These are phyloP conservation scores for Saccharomyces eubayanus DNA, from an alignment of 805 yeast genomes.

Conservation along the genomic window DNA sequence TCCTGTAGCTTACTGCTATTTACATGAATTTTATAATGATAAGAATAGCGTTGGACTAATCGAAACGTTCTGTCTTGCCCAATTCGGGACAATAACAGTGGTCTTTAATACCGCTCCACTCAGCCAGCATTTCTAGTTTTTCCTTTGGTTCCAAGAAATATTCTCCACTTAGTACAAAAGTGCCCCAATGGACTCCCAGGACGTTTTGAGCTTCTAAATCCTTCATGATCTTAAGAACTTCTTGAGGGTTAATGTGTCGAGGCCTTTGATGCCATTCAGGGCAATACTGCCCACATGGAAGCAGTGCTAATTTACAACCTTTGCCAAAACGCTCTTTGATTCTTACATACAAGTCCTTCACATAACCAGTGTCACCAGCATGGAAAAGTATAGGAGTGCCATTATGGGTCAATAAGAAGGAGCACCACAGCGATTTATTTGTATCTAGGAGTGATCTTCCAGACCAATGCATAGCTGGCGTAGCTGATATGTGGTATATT, in stretches of 20 bases:
- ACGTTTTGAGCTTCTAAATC: slow-evolving; percentile 54
- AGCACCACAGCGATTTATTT: slow-evolving; percentile 81
- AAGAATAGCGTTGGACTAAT: background rate
- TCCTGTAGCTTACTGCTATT: background rate
- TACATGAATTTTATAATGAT: background rate
- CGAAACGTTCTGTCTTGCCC: slow-evolving; percentile 59
- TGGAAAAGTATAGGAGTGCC: slow-evolving; percentile 72
- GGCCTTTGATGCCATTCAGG: slow-evolving; percentile 93
- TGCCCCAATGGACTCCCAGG: slow-evolving; percentile 95
- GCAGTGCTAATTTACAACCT: slow-evolving; percentile 54
- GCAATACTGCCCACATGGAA: slow-evolving; percentile 93
- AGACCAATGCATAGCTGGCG: slow-evolving; percentile 97
- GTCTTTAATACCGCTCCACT: slow-evolving; percentile 28
- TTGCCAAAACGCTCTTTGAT: slow-evolving; percentile 56
- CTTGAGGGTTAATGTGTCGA: slow-evolving; percentile 77
- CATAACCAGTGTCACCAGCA: slow-evolving; percentile 93
- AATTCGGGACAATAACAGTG: slow-evolving; percentile 55
- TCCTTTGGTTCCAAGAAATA: slow-evolving; percentile 77
- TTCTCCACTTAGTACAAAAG: slow-evolving; percentile 83
- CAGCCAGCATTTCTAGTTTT: slow-evolving; percentile 45
- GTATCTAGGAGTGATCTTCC: slow-evolving; percentile 78
- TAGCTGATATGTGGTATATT: slow-evolving; percentile 70
- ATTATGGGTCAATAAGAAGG: slow-evolving; percentile 61
- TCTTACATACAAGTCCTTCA: slow-evolving; percentile 58
- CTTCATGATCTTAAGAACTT: slow-evolving; percentile 58